phyloP scores from a whole-genome alignment of 2,329 filamentous ascomycete genomes.

The Fusarium setosum region DNA sequence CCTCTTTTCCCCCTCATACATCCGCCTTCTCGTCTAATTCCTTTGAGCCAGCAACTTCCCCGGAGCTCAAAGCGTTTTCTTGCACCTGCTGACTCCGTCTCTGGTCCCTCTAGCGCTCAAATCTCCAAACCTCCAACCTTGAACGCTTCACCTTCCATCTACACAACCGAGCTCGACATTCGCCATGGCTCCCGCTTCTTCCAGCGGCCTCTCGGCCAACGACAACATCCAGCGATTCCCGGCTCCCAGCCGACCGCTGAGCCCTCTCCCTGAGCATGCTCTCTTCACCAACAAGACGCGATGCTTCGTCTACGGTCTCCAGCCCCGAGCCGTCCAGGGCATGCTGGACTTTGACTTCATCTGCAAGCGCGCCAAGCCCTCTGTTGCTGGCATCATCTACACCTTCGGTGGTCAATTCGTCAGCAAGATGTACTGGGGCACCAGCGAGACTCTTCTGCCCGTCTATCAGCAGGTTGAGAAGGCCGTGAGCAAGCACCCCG shows the following conservation, averaged over 20 bases:
- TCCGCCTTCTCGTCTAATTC: constrained; percentile 39
- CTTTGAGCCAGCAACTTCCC: constrained; percentile 38
- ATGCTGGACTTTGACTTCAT: constrained; percentile 99
- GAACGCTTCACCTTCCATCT: constrained; percentile 18
- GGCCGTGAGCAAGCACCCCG: constrained; percentile 94
- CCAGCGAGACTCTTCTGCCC: constrained; percentile 96
- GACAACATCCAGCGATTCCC: constrained; percentile 98
- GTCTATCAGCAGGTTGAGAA: constrained; percentile 96
- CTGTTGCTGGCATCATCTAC: constrained; percentile 99
- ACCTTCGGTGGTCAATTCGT: constrained; percentile 99
- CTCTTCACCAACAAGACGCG: constrained; percentile 99
- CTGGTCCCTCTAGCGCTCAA: constrained; percentile 36
- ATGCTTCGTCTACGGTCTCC: constrained; percentile 99
- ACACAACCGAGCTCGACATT: constrained; percentile 40
- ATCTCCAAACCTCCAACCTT: constrained; percentile 19
- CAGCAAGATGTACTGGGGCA: constrained; percentile 99
- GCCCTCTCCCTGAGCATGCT: constrained; percentile 86
- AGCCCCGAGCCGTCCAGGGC: constrained; percentile 91
- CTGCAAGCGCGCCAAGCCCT: constrained; percentile 97
- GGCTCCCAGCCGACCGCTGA: constrained; percentile 91
- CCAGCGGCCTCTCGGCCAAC: constrained; percentile 79
- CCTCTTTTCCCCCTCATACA: constrained; percentile 35
- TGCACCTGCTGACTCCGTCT: constrained; percentile 38
- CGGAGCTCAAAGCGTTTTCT: constrained; percentile 43
- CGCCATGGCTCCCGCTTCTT: constrained; percentile 67